Evolutionary conservation across 2,329 filamentous ascomycete species (phyloP).

Genomic region (Arthrocladium fulminans): DNA sequence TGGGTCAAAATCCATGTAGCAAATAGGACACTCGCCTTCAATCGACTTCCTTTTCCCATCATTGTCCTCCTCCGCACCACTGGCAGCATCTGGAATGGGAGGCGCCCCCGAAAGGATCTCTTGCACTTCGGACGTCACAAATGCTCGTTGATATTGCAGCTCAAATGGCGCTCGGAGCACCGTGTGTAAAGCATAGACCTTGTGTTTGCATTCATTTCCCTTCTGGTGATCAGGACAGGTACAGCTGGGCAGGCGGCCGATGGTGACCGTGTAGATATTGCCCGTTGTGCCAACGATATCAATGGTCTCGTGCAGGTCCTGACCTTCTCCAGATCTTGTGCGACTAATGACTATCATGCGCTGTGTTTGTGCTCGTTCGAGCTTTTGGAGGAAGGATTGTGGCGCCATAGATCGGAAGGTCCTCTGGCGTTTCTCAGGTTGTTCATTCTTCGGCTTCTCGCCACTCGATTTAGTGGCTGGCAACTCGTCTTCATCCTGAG

Average conservation of each 20-base stretch:
- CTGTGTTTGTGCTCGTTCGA: conserved; percentile 43
- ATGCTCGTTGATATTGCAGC: conserved; percentile 52
- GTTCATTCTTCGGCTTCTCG: conserved; percentile 25
- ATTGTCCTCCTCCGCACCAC: conserved; percentile 26
- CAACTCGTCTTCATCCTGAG: conserved; percentile 1
- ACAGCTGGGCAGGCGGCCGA: conserved; percentile 45
- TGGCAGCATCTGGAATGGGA: conserved; percentile 33
- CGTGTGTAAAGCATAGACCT: conserved; percentile 43
- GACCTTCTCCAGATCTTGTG: conserved; percentile 33
- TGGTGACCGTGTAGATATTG: conserved; percentile 50
- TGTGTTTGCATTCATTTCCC: conserved; percentile 51
- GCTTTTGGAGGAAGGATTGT: conserved; percentile 37
- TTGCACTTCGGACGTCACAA: conserved; percentile 50
- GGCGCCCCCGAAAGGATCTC: conserved; percentile 48
- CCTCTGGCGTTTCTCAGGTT: conserved; percentile 28
- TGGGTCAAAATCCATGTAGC: conserved; percentile 48
- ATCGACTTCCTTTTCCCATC: conserved; percentile 48
- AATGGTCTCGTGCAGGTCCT: conserved; percentile 43
- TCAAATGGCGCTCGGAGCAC: conserved; percentile 49
- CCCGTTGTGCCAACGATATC: conserved; percentile 53
- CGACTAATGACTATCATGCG: conserved; percentile 51
- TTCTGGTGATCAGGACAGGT: conserved; percentile 47
- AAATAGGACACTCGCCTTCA: conserved; percentile 56
- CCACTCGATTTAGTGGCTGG: not conserved
- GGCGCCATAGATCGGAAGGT: conserved; percentile 38